Evolutionary conservation across 2,329 filamentous ascomycete species (phyloP).

Genomic region (Alternaria gaisen): DNA sequence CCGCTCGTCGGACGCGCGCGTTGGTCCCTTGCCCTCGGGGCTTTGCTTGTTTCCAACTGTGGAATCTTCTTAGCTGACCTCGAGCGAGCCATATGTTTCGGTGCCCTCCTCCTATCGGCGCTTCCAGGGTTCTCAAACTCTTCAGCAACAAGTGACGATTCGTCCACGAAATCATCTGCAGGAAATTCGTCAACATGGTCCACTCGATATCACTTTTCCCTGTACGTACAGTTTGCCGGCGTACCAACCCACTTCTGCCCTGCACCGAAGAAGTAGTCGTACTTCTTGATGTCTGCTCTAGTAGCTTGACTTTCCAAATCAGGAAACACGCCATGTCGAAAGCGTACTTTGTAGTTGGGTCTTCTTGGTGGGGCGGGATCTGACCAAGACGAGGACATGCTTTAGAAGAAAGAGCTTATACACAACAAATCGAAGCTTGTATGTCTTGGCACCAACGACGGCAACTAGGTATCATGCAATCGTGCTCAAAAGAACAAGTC

Average conservation of each 20-base stretch:
- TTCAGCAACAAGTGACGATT: constrained; percentile 24
- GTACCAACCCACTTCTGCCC: constrained; percentile 27
- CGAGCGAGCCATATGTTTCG: constrained; percentile 4
- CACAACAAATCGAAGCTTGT: background rate
- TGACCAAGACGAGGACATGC: constrained; percentile 3
- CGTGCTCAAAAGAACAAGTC: background rate
- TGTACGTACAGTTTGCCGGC: constrained; percentile 23
- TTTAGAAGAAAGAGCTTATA: constrained; percentile 1
- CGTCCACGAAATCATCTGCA: constrained; percentile 30
- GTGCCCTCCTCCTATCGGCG: constrained; percentile 4
- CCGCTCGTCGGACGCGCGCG: background rate
- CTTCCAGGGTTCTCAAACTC: constrained; percentile 11
- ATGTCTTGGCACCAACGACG: background rate
- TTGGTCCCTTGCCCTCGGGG: background rate
- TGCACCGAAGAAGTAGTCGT: constrained; percentile 34
- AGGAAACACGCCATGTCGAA: constrained; percentile 32
- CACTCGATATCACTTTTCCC: background rate
- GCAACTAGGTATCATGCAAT: background rate
- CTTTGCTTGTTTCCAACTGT: background rate
- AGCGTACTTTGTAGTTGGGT: constrained; percentile 30
- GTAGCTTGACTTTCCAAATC: constrained; percentile 24
- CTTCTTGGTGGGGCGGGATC: constrained; percentile 15
- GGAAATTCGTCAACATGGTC: constrained; percentile 1
- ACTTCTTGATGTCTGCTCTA: constrained; percentile 34
- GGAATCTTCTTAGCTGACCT: constrained; percentile 8